Evolutionary conservation across 345 rosid species (phyloP), one percentile per base, ranked within the genome.

Genomic region (Heritiera littoralis): DNA sequence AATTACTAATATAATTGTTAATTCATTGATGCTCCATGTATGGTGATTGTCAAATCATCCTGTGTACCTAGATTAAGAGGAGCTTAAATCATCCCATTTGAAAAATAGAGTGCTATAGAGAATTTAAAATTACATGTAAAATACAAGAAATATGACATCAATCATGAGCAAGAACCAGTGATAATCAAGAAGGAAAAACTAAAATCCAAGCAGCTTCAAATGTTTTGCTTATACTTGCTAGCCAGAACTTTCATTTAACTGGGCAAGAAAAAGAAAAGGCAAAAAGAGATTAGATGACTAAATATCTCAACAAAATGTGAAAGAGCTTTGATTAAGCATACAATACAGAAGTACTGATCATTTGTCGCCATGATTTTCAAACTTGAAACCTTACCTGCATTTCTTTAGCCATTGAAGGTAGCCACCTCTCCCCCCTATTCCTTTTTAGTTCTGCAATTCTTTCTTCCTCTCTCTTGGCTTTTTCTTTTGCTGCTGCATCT

Each of bases 371-470:
- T 23, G n/a, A 41, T n/a, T 71, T 60, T 61, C 61, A 71, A 60
- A 74, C 70, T 74, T 17, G 80, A 74, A 17, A 51, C 51, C 58
- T 41, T 60, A 87, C 87, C 87, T 82, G 85, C 92, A 89, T 84
- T 48, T 83, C 84, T 76, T 74, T 77, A 52, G 90, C 91, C 78
- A 93, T 84, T n/a, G 95, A 88, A 80, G 94, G 97, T 28, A 94
- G 88, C 98, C 99, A 96, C 82, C 87, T 88, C 82, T 92, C 94
- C 48, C 98, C 97, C 79, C 98, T 85, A n/a, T 85, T 61, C 77
- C 76, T 87, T 85, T 90, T 94, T 81, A 92, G 80, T 73, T 89
- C 92, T 1, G 92, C 89, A 58, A 94, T 86, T 84, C 97, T 85
- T 77, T 92, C 92, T 84, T 92, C 97, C 79, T 92, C 97, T 79